A percentile compares a stretch with the other conserved stretches of the same genome.
Conservation (phyloP, 78 protist species). For the Neovahlkampfia damariscottae region DNA sequence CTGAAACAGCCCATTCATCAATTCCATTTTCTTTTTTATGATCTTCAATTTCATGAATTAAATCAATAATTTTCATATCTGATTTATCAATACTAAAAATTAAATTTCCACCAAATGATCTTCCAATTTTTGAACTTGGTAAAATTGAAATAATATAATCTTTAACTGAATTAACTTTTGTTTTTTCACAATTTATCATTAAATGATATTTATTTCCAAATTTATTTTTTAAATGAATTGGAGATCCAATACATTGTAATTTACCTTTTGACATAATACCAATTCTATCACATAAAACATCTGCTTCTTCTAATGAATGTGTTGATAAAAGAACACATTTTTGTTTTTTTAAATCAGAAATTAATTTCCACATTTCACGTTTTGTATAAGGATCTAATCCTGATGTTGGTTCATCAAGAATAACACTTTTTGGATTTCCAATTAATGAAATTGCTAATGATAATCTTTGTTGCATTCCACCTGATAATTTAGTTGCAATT, state of each 20-base stretch:
- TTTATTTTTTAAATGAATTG: constrained; percentile 44
- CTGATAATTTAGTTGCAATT: constrained; percentile 18
- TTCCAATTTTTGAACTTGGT: not conserved
- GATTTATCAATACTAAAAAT: not conserved
- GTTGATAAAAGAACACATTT: constrained; percentile 35
- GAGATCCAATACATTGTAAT: constrained; percentile 47
- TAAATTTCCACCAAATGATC: not conserved
- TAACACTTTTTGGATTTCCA: constrained; percentile 7
- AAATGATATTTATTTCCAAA: constrained; percentile 56
- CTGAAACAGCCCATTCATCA: not conserved
- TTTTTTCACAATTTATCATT: not conserved
- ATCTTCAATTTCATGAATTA: not conserved
- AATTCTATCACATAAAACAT: constrained; percentile 54
- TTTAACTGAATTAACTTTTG: not conserved
- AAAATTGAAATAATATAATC: not conserved
- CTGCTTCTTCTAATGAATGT: constrained; percentile 46
- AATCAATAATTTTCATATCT: not conserved
- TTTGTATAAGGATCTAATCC: constrained; percentile 22
- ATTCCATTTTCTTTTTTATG: not conserved
- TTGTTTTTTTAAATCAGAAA: not conserved
- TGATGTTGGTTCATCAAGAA: constrained; percentile 43
- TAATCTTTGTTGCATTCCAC: constrained; percentile 62
- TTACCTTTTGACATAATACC: constrained; percentile 60
- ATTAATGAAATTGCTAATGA: constrained; percentile 57
- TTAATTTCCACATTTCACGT: constrained; percentile 21